Conservation (phyloP, 345 rosid species). For the Pistacia vera region DNA sequence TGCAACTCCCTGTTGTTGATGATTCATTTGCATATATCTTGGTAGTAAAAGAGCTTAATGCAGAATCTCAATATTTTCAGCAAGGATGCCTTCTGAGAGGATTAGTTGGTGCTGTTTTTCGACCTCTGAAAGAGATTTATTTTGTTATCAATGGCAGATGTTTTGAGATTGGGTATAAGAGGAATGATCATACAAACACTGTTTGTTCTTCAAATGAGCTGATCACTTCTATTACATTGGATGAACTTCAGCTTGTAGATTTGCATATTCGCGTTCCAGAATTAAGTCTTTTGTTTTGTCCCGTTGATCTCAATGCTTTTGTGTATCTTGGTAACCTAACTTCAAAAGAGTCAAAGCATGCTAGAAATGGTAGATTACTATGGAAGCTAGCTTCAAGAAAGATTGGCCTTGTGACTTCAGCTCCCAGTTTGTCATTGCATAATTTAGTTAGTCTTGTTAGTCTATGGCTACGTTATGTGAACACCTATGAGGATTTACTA, state of each 20-base stretch:
- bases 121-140: slow-evolving; percentile 52
- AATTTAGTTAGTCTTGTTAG: slow-evolving; percentile 46
- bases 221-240: slow-evolving; percentile 35
- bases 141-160: slow-evolving; percentile 47
- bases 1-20: slow-evolving; percentile 49
- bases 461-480: slow-evolving; percentile 74
- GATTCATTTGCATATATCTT: slow-evolving; percentile 44
- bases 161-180: slow-evolving; percentile 57
- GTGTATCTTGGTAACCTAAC: slow-evolving; percentile 46
- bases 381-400: slow-evolving; percentile 84
- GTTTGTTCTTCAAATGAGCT: slow-evolving; percentile 45
- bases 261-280: slow-evolving; percentile 52
- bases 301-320: slow-evolving; percentile 58
- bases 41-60: slow-evolving; percentile 54
- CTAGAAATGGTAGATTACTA: slow-evolving; percentile 66
- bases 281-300: slow-evolving; percentile 51
- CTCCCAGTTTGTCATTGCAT: slow-evolving; percentile 62
- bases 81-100: slow-evolving; percentile 57
- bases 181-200: slow-evolving; percentile 36
- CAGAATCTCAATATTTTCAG: slow-evolving; percentile 54
- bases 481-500: slow-evolving; percentile 63
- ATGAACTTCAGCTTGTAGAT: slow-evolving; percentile 56
- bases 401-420: slow-evolving; percentile 50
- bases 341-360: slow-evolving; percentile 41
- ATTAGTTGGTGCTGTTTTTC: slow-evolving; percentile 47